Evolutionary conservation across 2,329 filamentous ascomycete genomes (phyloP).

Genomic region (Sarocladium kiliense): DNA sequence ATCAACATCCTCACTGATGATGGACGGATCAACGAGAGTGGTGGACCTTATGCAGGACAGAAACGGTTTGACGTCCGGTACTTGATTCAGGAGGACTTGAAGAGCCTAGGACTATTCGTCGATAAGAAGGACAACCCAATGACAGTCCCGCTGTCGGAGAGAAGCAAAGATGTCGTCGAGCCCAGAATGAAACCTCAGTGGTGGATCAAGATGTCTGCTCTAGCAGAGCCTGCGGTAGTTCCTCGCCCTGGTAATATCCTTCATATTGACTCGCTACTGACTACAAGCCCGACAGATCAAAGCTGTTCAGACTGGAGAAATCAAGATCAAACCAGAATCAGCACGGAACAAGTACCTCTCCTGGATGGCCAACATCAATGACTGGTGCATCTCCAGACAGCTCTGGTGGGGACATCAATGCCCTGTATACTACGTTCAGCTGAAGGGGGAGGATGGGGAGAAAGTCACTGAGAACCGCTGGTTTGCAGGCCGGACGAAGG

Average conservation of each 20-base stretch:
- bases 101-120: slow-evolving; percentile 72
- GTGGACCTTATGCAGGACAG: slow-evolving; percentile 70
- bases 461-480: slow-evolving; percentile 55
- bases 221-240: slow-evolving; percentile 45
- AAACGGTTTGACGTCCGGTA: slow-evolving; percentile 85
- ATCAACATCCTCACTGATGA: slow-evolving; percentile 87
- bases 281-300: slow-evolving; percentile 40
- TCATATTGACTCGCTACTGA: slow-evolving; percentile 47
- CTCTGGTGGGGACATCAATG: slow-evolving; percentile 90
- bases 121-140: slow-evolving; percentile 86
- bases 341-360: slow-evolving; percentile 72
- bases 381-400: slow-evolving; percentile 84
- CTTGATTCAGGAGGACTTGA: slow-evolving; percentile 71
- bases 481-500: slow-evolving; percentile 72
- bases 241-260: no score
- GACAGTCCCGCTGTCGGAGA: slow-evolving; percentile 74
- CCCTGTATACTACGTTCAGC: slow-evolving; percentile 72
- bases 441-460: slow-evolving; percentile 59
- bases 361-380: slow-evolving; percentile 75
- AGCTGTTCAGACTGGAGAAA: slow-evolving; percentile 67
- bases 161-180: slow-evolving; percentile 82
- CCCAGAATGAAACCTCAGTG: slow-evolving; percentile 86
- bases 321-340: slow-evolving; percentile 71
- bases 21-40: slow-evolving; percentile 73
- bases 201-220: slow-evolving; percentile 82